Conservation (phyloP, 345 rosid species). For the Anacardium occidentale region DNA sequence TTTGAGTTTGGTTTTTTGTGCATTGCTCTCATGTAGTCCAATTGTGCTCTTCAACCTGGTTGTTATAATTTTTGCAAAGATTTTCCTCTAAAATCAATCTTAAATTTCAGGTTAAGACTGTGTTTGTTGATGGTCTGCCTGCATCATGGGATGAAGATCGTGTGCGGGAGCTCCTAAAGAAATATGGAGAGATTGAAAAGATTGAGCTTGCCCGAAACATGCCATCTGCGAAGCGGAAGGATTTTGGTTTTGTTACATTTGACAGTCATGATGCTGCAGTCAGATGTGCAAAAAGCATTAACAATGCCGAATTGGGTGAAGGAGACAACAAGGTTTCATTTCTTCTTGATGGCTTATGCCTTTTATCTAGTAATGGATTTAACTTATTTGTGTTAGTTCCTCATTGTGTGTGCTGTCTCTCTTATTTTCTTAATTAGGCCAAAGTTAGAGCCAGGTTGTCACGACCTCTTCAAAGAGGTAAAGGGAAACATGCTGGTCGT, state of each 20-base stretch:
- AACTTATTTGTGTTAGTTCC: not conserved
- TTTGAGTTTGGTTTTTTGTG: not conserved
- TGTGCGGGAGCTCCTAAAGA: slow-evolving; percentile 64
- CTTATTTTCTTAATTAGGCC: slow-evolving; percentile 42
- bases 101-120: slow-evolving; percentile 74
- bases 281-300: slow-evolving; percentile 83
- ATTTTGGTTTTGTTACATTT: slow-evolving; percentile 95
- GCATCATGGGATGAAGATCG: slow-evolving; percentile 94
- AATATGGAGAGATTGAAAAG: slow-evolving; percentile 79
- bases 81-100: slow-evolving; percentile 15
- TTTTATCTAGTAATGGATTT: slow-evolving; percentile 9
- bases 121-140: slow-evolving; percentile 86
- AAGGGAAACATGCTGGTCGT: slow-evolving; percentile 56
- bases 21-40: not conserved
- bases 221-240: slow-evolving; percentile 97
- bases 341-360: slow-evolving; percentile 3
- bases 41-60: not conserved
- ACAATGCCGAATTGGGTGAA: slow-evolving; percentile 83
- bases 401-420: not conserved
- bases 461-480: slow-evolving; percentile 86
- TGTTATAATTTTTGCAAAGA: not conserved
- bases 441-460: slow-evolving; percentile 97
- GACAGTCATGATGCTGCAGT: slow-evolving; percentile 93
- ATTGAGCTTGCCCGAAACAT: slow-evolving; percentile 96
- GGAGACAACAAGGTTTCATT: slow-evolving; percentile 71